Evolutionary conservation across 257 asterid genomes (phyloP).

Genomic region (Solanum bulbocastanum): DNA sequence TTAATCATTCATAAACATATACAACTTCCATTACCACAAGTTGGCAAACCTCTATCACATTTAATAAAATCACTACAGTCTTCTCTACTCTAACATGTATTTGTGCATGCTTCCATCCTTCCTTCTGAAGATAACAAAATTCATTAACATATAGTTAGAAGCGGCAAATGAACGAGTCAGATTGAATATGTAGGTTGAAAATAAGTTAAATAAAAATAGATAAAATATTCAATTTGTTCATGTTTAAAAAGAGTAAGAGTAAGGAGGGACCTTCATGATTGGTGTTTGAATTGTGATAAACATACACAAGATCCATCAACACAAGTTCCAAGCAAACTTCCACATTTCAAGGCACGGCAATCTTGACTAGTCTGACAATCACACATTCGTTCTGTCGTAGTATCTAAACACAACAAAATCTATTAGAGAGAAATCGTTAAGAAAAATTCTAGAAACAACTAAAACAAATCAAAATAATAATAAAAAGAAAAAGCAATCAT

Average conservation of each 20-base stretch:
- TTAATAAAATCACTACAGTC: neutral
- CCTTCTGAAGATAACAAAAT: neutral
- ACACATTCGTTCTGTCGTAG: neutral
- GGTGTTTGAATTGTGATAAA: neutral
- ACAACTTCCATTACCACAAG: neutral
- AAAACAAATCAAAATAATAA: too few species aligned
- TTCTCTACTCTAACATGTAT: neutral
- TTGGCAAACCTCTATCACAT: neutral
- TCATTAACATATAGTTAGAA: neutral
- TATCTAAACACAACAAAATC: neutral
- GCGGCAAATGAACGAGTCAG: neutral
- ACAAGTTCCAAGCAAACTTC: neutral
- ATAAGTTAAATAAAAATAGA: neutral
- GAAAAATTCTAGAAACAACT: too few species aligned
- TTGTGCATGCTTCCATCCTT: neutral
- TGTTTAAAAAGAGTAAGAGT: too few species aligned
- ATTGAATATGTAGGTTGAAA: too few species aligned
- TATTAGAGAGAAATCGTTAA: neutral
- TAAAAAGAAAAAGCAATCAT: neutral
- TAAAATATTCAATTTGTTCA: too few species aligned
- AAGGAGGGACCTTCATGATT: neutral
- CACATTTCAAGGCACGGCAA: neutral
- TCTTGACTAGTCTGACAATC: neutral
- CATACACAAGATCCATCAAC: neutral
- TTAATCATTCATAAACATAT: neutral